phyloP scores from a whole-genome alignment of 225 moss, liverwort and hornwort species.

The Bryoerythrophyllum caledonicum region DNA sequence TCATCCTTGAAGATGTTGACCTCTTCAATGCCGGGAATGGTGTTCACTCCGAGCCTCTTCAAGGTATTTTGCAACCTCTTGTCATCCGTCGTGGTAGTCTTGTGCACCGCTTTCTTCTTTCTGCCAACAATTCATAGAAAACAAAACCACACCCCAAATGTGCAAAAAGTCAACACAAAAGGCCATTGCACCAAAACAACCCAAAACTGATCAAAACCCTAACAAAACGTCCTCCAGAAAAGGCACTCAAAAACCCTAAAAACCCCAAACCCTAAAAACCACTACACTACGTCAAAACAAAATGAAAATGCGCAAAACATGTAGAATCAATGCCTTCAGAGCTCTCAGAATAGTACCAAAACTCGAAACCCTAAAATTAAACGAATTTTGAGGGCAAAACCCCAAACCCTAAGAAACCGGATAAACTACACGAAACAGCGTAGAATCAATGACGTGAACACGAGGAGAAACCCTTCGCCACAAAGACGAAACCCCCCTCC shows the following conservation, averaged over 20 bases:
- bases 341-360: too few relatives aligned
- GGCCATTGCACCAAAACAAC: background rate
- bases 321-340: too few relatives aligned
- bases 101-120: slow-evolving; percentile 70
- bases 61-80: slow-evolving; percentile 62
- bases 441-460: too few relatives aligned
- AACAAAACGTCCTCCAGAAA: background rate
- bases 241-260: background rate
- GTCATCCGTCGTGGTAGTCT: slow-evolving; percentile 61
- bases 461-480: background rate
- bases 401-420: background rate
- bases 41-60: slow-evolving; percentile 63
- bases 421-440: too few relatives aligned
- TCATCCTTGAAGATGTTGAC: slow-evolving; percentile 72
- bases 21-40: slow-evolving; percentile 66
- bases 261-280: slow-evolving; percentile 7
- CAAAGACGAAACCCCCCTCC: background rate
- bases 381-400: background rate
- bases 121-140: slow-evolving; percentile 21
- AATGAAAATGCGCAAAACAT: too few relatives aligned
- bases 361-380: background rate
- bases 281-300: too few relatives aligned
- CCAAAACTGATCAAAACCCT: slow-evolving; percentile 21
- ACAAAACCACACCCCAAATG: background rate
- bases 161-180: background rate